Percentiles rank a stretch among this genome's conserved stretches.
These are phyloP conservation scores for Komagataella ulmi DNA, from an alignment of 805 yeast genomes.

Conservation along the genomic window DNA sequence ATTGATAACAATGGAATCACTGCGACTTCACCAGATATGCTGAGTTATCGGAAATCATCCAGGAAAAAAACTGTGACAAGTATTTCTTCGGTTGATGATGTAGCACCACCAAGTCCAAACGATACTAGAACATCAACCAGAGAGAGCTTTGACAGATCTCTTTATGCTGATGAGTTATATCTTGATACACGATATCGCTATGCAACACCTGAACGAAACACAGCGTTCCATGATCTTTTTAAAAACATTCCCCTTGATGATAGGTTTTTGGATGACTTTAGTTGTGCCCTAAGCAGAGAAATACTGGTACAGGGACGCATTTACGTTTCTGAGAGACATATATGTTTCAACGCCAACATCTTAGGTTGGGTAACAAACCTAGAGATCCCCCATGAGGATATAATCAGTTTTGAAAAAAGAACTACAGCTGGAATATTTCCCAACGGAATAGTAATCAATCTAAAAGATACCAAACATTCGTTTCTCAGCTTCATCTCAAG, in stretches of 20 bases:
- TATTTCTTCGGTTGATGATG: conserved; percentile 7
- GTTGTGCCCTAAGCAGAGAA: conserved; percentile 83
- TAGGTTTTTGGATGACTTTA: conserved; percentile 69
- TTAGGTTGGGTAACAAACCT: conserved; percentile 86
- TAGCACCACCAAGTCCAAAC: neutral
- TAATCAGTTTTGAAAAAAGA: conserved; percentile 63
- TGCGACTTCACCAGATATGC: conserved; percentile 16
- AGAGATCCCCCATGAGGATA: conserved; percentile 57
- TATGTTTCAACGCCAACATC: conserved; percentile 80
- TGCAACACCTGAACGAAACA: conserved; percentile 51
- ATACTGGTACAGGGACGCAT: conserved; percentile 79
- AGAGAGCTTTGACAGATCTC: conserved; percentile 20
- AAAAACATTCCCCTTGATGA: conserved; percentile 56
- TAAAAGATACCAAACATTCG: conserved; percentile 54
- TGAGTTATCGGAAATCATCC: conserved; percentile 14
- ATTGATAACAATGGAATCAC: neutral
- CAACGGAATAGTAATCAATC: conserved; percentile 61
- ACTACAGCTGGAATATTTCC: conserved; percentile 85
- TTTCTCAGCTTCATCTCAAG: conserved; percentile 84
- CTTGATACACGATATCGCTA: conserved; percentile 45
- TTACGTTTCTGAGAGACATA: conserved; percentile 61
- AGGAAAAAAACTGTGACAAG: conserved; percentile 8
- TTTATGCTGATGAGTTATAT: conserved; percentile 46
- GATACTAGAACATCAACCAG: neutral
- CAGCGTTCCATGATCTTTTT: conserved; percentile 70